Base-by-base conservation (phyloP, 2,329 filamentous ascomycete genomes). In the Calonectria ilicicola region DNA sequence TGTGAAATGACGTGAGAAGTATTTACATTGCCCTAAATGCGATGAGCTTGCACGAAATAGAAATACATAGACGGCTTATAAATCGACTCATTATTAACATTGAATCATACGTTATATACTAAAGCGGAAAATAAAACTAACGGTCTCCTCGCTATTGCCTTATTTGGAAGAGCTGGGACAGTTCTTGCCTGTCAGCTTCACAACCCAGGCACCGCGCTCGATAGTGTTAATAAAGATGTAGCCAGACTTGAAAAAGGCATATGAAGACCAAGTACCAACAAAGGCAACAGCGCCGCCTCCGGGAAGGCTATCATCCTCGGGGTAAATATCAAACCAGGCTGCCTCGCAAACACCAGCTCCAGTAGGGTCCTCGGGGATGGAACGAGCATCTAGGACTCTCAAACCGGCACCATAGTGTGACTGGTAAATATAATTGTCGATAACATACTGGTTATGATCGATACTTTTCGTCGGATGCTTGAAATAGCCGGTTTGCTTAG, bases 211-310 rank as follows among this genome's bases (percentile, higher is more conserved):
- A 64, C 88, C 88, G 7, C 87, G 81, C 80, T 89, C 88, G 69
- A 89, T 89, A 3, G 85, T 87, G 80, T 89, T 89, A 74, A 90
- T 78, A 9, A 89, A 83, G 69, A 89, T 84, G 75, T 85, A 86
- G 2, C 88, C 88, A 1, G 83, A 86, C 75, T 84, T 84, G 78
- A 89, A 89, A 73, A 80, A 85, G 1, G 86, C 86, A 72, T 88
- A 89, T 63, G 84, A 84, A 29, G 83, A 86, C 88, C 88, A 89
- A 1, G 85, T 85, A 5, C 84, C 87, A 1, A 82, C 76, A 51
- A 87, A 87, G 0, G 81, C 80, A 10, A 87, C 82, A 3, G 72
- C 66, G 2, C 87, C 85, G 47, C 85, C 83, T 10, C 81, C 78
- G 5, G 81, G 75, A n/a, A 79, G 66, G 29, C 77, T 74, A 51